Evolutionary conservation across 2,329 filamentous ascomycete species (phyloP).

Genomic region (Fusarium subtropicale): DNA sequence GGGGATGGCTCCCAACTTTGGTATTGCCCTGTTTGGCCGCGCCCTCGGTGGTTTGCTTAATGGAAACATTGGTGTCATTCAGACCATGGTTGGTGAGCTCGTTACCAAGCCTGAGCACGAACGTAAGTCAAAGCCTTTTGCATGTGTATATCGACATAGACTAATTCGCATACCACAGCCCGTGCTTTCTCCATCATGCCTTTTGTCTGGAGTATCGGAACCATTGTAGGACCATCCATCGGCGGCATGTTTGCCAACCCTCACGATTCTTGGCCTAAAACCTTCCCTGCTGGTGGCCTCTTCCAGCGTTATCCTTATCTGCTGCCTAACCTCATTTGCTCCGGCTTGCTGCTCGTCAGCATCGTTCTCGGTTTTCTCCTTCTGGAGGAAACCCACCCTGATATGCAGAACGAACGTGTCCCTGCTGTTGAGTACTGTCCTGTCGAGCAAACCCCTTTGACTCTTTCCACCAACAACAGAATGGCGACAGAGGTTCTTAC

Average conservation of each 20-base stretch:
- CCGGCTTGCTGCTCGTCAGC: slow-evolving; percentile 78
- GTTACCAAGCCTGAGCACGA: slow-evolving; percentile 87
- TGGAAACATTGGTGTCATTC: slow-evolving; percentile 90
- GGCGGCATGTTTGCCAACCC: slow-evolving; percentile 89
- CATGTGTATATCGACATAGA: not conserved
- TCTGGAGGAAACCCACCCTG: slow-evolving; percentile 89
- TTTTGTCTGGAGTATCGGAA: slow-evolving; percentile 92
- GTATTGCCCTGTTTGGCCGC: slow-evolving; percentile 81
- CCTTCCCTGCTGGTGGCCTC: slow-evolving; percentile 74
- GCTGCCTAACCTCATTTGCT: slow-evolving; percentile 89
- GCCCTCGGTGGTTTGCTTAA: slow-evolving; percentile 85
- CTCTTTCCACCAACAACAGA: slow-evolving; percentile 80
- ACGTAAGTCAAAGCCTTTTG: slow-evolving; percentile 67
- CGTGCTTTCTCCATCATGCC: slow-evolving; percentile 93
- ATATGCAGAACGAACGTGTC: slow-evolving; percentile 71
- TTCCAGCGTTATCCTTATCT: slow-evolving; percentile 88
- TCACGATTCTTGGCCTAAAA: slow-evolving; percentile 74
- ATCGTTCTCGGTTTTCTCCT: slow-evolving; percentile 84
- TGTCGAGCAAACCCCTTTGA: slow-evolving; percentile 77
- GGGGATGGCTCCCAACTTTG: slow-evolving; percentile 85
- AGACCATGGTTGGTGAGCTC: slow-evolving; percentile 92
- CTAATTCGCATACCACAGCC: slow-evolving; percentile 59
- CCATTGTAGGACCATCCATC: slow-evolving; percentile 88
- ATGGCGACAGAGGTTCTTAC: slow-evolving; percentile 75
- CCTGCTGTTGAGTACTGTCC: slow-evolving; percentile 62